phyloP scores from a whole-genome alignment of 1,139 yeast species.

The Blastobotrys ciferrii region DNA sequence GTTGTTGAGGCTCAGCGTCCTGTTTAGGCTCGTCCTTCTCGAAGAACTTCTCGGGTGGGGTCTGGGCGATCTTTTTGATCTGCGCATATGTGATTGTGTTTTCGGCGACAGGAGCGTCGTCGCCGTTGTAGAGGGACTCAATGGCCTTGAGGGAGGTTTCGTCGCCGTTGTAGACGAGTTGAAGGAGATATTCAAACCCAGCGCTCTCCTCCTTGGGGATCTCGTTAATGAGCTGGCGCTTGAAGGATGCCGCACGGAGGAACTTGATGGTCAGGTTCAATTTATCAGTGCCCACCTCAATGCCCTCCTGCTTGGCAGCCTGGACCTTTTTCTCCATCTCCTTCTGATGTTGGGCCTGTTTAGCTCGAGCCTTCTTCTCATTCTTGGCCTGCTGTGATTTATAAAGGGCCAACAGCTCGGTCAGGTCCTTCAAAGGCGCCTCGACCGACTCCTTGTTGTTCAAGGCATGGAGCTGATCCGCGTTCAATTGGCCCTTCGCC shows the following conservation, averaged over 20 bases:
- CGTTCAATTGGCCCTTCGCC: constrained; percentile 29
- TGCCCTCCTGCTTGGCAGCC: constrained; percentile 26
- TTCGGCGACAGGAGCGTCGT: constrained; percentile 28
- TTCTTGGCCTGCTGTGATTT: constrained; percentile 20
- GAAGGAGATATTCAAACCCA: constrained; percentile 37
- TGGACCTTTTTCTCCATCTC: constrained; percentile 19
- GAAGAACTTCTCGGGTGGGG: constrained; percentile 26
- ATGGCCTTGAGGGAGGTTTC: constrained; percentile 35
- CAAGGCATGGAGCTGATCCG: constrained; percentile 39
- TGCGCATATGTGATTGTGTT: constrained; percentile 27
- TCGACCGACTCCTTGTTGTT: constrained; percentile 37
- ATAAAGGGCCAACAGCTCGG: constrained; percentile 34
- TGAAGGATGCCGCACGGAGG: constrained; percentile 37
- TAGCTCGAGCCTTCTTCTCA: constrained; percentile 18
- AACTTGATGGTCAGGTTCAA: constrained; percentile 33
- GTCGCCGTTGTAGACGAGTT: constrained; percentile 36
- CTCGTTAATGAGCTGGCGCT: constrained; percentile 31
- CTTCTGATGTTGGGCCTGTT: constrained; percentile 18
- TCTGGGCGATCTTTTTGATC: constrained; percentile 26
- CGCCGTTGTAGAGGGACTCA: constrained; percentile 32
- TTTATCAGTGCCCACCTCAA: constrained; percentile 26
- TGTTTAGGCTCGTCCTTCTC: constrained; percentile 20
- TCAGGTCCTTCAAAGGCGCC: constrained; percentile 38
- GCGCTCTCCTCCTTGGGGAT: constrained; percentile 27
- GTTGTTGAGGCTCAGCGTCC: constrained; percentile 7